Evolutionary conservation across 116 monocot genomes (phyloP).

Genomic region (Iris pallida): DNA sequence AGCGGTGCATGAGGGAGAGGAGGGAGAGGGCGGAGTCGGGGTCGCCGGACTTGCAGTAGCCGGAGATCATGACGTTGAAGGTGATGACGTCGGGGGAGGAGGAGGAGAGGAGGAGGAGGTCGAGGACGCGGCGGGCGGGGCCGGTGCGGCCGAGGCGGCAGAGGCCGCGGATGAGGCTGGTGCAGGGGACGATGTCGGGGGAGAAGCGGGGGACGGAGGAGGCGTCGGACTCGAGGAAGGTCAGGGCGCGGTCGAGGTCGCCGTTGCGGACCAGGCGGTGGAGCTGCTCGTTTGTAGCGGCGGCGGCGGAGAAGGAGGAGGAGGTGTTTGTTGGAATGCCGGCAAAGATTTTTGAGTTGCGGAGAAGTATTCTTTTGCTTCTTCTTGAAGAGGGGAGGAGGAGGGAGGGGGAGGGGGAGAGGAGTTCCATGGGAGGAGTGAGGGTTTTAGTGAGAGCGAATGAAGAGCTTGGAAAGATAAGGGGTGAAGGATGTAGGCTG

Average conservation of each 20-base stretch:
- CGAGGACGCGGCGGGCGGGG: conserved; percentile 45
- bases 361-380: too few species aligned
- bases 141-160: conserved; percentile 35
- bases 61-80: conserved; percentile 77
- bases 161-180: conserved; percentile 78
- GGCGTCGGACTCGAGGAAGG: conserved; percentile 32
- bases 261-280: conserved; percentile 57
- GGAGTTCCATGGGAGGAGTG: too few species aligned
- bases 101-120: conserved; percentile 40
- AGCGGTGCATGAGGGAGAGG: conserved; percentile 30
- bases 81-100: conserved; percentile 73
- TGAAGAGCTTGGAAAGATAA: too few species aligned
- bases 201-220: conserved; percentile 9
- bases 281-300: conserved; percentile 28
- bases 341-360: neutral
- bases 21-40: conserved; percentile 45
- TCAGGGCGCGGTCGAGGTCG: conserved; percentile 55
- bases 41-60: conserved; percentile 65
- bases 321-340: neutral
- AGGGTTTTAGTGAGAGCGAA: too few species aligned
- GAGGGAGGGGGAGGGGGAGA: too few species aligned
- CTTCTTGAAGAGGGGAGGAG: too few species aligned
- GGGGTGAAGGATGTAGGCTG: too few species aligned
- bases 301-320: neutral
- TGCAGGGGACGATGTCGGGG: conserved; percentile 65